Base-by-base conservation (phyloP, 441 rosid species). In the Mallotus japonicus region DNA sequence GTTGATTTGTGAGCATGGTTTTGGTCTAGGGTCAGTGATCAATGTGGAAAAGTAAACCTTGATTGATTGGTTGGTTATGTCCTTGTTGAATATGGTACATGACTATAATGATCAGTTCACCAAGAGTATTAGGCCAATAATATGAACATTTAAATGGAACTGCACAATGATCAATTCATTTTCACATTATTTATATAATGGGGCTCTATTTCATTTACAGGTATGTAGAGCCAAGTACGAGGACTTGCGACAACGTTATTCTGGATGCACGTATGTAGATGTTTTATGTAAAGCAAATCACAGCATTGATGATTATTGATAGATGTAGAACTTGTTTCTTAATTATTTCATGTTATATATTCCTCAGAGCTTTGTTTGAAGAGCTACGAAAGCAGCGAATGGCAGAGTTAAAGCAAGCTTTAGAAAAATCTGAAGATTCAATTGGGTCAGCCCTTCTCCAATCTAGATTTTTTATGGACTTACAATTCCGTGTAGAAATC, bases 341-440 rank as follows among this genome's bases (percentile, higher is more conserved):
- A 24, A 50, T 75, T 15, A 64, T 63, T 73, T 65, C 49, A 24
- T 69, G 51, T 76, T 73, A 0, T 74, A 10, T 55, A 54, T 82
- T 75, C 62, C 62, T 69, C 77, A 92, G 97, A 76, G 87, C 86
- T 73, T 88, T 89, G 92, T 89, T 88, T 77, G 97, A 90, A 77
- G 99, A 95, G 83, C 84, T 95, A 55, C 84, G 92, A 61, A 88
- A 85, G 82, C 87, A 87, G 77, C 88, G 95, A 67, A 86, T 92
- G 80, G 83, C 76, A 19, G 97, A 92, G 84, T 83, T 95, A 76
- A 89, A 80, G 80, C 87, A 70, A 77, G 94, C 94, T 71, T 74
- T 95, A 49, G 91, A 87, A 59, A 75, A 67, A 76, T 95, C 99
- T 0, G 85, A 90, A 72, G 92, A 71, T 73, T 90, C 97, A 0